A percentile compares a stretch with the other conserved stretches of the same genome.
phyloP scores from a whole-genome alignment of 176 grass and related monocot species.

The Carex kokanica region DNA sequence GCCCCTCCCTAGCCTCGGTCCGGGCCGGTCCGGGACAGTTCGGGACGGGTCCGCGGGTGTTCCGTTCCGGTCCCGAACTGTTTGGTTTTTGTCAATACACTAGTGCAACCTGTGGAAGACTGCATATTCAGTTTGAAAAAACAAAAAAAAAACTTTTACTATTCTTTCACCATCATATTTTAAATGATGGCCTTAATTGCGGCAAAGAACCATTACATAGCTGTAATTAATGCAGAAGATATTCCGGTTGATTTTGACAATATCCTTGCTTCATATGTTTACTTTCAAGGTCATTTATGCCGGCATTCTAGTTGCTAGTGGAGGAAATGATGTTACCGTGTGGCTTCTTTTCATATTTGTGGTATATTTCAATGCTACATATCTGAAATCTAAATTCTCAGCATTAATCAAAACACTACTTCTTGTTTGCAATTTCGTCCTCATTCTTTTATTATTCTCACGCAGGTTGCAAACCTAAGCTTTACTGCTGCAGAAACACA shows the following conservation, averaged over 20 bases:
- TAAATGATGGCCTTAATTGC: neutral
- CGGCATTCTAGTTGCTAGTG: conserved; percentile 65
- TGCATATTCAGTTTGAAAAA: neutral
- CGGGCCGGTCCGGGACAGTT: too few relatives aligned
- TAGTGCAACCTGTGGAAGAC: neutral
- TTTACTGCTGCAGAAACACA: conserved; percentile 81
- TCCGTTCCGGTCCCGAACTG: too few relatives aligned
- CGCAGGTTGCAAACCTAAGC: conserved; percentile 65
- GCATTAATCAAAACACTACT: neutral
- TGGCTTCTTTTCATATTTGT: conserved; percentile 85
- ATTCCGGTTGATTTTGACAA: neutral
- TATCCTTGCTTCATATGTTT: conserved; percentile 16
- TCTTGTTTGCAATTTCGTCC: conserved; percentile 7
- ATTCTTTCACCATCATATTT: conserved; percentile 5
- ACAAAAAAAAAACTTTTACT: conserved; percentile 1
- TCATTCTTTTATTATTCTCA: conserved; percentile 6
- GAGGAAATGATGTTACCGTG: conserved; percentile 54
- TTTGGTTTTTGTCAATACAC: too few relatives aligned
- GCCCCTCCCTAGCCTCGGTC: too few relatives aligned
- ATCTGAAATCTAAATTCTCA: neutral
- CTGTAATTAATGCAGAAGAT: neutral
- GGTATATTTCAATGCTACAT: conserved; percentile 43
- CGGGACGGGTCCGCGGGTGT: too few relatives aligned
- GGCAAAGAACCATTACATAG: neutral
- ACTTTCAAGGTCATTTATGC: conserved; percentile 71